Conservation (phyloP, 2,329 filamentous ascomycete species). For the Hypoxylon sp. region DNA sequence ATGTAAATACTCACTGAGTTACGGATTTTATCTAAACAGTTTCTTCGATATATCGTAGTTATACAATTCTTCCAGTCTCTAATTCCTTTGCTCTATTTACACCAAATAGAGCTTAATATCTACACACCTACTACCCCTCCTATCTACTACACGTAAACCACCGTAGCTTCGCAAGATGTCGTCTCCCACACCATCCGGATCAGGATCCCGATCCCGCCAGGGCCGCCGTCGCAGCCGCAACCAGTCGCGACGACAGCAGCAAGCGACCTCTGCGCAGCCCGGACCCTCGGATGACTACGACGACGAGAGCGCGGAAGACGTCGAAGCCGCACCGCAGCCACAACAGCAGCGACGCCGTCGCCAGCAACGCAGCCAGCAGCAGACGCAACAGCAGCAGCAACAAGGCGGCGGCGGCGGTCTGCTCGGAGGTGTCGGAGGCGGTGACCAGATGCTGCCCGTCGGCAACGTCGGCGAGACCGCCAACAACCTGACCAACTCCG, state of each 20-base stretch:
- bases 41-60: background rate
- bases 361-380: slow-evolving; percentile 31
- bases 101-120: background rate
- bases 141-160: background rate
- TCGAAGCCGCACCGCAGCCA: slow-evolving; percentile 40
- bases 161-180: slow-evolving; percentile 36
- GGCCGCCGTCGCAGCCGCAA: slow-evolving; percentile 43
- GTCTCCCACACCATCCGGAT: slow-evolving; percentile 38
- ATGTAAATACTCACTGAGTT: too few species aligned
- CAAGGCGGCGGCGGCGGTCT: slow-evolving; percentile 36
- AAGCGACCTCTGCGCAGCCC: slow-evolving; percentile 39
- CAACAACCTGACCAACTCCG: slow-evolving; percentile 42
- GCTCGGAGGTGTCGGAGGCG: slow-evolving; percentile 41
- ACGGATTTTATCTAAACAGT: too few species aligned
- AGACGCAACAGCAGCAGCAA: slow-evolving; percentile 34
- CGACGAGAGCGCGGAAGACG: slow-evolving; percentile 40
- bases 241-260: slow-evolving; percentile 37
- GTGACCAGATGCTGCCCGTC: slow-evolving; percentile 42
- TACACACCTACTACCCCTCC: too few species aligned
- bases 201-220: slow-evolving; percentile 29
- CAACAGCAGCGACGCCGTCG: slow-evolving; percentile 38
- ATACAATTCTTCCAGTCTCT: background rate
- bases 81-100: background rate
- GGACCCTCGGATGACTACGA: slow-evolving; percentile 31
- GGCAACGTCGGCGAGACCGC: slow-evolving; percentile 45